Evolutionary conservation across 805 yeast genomes (phyloP), one percentile per base, ranked within the genome.

Genomic region (Hanseniaspora occidentalis): DNA sequence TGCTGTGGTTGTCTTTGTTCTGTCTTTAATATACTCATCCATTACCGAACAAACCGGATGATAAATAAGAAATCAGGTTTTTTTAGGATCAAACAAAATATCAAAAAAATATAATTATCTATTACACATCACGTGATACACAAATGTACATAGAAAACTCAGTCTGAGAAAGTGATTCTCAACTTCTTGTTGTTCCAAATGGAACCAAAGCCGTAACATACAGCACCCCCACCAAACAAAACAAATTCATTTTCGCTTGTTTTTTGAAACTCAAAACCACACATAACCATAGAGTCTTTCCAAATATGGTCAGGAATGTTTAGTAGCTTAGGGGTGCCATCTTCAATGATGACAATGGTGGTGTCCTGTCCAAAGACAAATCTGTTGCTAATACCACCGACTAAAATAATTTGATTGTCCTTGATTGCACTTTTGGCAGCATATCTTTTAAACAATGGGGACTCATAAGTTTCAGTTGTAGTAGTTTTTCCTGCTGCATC

Each of bases 171-270:
- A n/a, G 11, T 19, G 10, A 33, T 33, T 8, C n/a, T 52, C 44
- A 22, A 49, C 43, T 3, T 50, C 26, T 16, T 39, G 29, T 17
- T 27, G 36, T 71, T 71, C 69, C 72, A 69, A 17, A 66, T 66
- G 0, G 78, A 65, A 0, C 94, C 94, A 60, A 82, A 84, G 1
- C 88, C 80, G 47, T 79, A 83, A 52, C 94, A 83, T 1, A 82
- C 84, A 0, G 82, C 88, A 3, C 94, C 94, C 3, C 94, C 89
- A 7, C 78, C 81, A 34, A 73, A 46, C 3, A 57, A 35, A 17
- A 58, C 40, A 6, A 54, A 17, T 5, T 47, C 46, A 2, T 43
- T 41, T n/a, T 46, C 36, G 3, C 49, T 36, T 6, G 55, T 27
- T 3, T 54, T 51, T 10, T 61, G 54, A 19, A 70, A 40, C 26